Conservation (phyloP, 208 protist genomes). For the Acanthamoeba triangularis region DNA sequence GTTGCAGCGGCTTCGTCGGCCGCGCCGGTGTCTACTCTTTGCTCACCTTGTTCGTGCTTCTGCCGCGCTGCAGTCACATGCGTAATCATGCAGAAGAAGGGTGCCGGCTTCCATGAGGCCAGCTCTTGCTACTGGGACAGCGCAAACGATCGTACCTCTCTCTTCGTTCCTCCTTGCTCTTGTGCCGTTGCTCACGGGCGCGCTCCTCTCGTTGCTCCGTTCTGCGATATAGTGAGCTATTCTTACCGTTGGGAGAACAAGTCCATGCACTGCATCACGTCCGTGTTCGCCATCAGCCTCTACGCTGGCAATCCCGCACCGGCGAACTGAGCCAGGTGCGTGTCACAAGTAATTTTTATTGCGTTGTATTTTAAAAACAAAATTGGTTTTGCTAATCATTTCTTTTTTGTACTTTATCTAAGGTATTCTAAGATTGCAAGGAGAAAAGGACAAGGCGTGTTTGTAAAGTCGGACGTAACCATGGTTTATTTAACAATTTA, state of each 20-base stretch:
- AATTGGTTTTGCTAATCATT: background rate
- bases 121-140: conserved; percentile 93
- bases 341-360: background rate
- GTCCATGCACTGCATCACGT: conserved; percentile 87
- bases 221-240: conserved; percentile 62
- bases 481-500: background rate
- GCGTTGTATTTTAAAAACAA: background rate
- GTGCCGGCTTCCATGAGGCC: conserved; percentile 92
- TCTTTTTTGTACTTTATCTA: background rate
- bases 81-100: conserved; percentile 94
- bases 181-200: background rate
- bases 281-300: conserved; percentile 83
- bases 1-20: too few species aligned
- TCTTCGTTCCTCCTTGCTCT: background rate
- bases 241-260: conserved; percentile 91
- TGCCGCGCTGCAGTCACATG: conserved; percentile 89
- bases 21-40: background rate
- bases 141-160: conserved; percentile 82
- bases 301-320: background rate
- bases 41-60: background rate
- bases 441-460: background rate
- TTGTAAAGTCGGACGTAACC: background rate
- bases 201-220: background rate
- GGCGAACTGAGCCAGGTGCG: background rate
- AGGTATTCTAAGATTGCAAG: background rate